Evolutionary conservation across 495 filamentous ascomycete genomes (phyloP).

Genomic region (Xylona heveae): DNA sequence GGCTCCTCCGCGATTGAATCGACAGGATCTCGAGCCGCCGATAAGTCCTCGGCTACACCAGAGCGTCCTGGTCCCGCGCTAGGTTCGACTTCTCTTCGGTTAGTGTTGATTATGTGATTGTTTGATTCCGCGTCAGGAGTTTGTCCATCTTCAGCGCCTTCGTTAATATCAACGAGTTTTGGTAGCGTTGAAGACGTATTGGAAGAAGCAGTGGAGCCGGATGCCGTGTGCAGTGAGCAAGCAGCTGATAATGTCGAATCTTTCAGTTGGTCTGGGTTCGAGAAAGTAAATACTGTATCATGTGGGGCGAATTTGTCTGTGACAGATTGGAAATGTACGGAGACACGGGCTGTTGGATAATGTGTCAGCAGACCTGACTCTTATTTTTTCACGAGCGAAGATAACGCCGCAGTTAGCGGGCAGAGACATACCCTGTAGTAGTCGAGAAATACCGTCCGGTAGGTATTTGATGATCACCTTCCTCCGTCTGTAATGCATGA

Average conservation of each 20-base stretch:
- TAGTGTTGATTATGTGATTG: conserved; percentile 25
- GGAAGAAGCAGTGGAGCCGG: conserved; percentile 70
- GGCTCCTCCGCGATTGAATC: neutral
- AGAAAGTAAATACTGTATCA: conserved; percentile 60
- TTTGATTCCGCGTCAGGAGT: conserved; percentile 30
- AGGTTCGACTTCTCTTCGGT: conserved; percentile 14
- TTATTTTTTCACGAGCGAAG: too few relatives aligned
- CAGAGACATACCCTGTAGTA: conserved; percentile 57
- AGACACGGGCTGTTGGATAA: conserved; percentile 46
- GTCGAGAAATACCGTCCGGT: conserved; percentile 70
- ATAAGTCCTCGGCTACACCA: neutral
- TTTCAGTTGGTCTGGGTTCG: conserved; percentile 53
- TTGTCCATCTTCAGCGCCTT: conserved; percentile 58
- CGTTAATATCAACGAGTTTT: conserved; percentile 73
- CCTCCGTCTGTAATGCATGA: conserved; percentile 69
- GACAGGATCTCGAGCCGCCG: neutral
- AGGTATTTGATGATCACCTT: conserved; percentile 86
- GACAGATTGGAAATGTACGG: conserved; percentile 83
- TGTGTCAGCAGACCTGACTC: conserved; percentile 2
- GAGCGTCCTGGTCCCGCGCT: neutral
- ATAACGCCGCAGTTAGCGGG: conserved; percentile 3
- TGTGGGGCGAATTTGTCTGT: conserved; percentile 72
- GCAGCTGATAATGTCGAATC: conserved; percentile 75
- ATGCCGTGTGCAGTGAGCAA: conserved; percentile 76
- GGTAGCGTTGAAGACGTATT: conserved; percentile 55